Evolutionary conservation across 139 green algal genomes (phyloP).

Genomic region (Desmodesmus armatus): DNA sequence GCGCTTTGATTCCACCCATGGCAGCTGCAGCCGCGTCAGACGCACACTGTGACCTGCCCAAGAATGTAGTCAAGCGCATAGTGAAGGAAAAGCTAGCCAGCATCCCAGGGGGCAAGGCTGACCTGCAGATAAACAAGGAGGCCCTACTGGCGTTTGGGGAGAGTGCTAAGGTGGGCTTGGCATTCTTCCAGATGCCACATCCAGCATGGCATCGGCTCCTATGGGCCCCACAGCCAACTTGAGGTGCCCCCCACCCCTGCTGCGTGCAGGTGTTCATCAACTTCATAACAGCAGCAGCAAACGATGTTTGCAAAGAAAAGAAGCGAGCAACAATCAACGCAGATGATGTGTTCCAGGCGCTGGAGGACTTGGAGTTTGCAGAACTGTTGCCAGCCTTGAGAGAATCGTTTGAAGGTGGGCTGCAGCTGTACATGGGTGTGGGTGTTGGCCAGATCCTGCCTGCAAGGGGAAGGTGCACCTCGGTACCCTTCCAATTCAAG

Average conservation of each 20-base stretch:
- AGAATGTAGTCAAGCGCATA: constrained; percentile 82
- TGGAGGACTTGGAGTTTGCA: constrained; percentile 87
- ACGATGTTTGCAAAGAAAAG: constrained; percentile 85
- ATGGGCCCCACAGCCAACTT: too few relatives aligned
- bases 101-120: constrained; percentile 55
- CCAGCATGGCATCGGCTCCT: neutral
- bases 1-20: neutral
- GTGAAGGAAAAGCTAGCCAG: constrained; percentile 79
- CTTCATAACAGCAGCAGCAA: constrained; percentile 87
- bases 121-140: constrained; percentile 78
- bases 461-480: neutral
- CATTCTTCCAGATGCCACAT: neutral
- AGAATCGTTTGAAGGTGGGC: constrained; percentile 73
- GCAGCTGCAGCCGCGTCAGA: too few relatives aligned
- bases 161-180: constrained; percentile 70
- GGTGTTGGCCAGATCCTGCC: neutral
- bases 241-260: neutral
- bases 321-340: constrained; percentile 86
- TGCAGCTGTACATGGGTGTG: neutral
- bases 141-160: constrained; percentile 84
- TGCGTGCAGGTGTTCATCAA: constrained; percentile 84
- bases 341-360: constrained; percentile 82
- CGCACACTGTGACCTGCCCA: constrained; percentile 76
- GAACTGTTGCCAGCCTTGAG: constrained; percentile 78
- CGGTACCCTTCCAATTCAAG: neutral